Evolutionary conservation across 257 asterid species (phyloP).

Genomic region (Forsythia suspensa): DNA sequence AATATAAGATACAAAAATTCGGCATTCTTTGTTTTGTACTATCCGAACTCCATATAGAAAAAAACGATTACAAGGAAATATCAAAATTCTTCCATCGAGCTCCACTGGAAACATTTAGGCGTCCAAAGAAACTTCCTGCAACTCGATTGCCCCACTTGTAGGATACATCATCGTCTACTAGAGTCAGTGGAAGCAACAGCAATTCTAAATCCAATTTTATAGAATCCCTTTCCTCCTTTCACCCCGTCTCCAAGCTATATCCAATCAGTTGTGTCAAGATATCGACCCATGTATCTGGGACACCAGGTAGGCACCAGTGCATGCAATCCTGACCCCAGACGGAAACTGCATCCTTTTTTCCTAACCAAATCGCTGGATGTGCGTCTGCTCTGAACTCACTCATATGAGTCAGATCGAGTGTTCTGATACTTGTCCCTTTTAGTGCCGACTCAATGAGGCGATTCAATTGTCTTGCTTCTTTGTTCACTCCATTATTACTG

Average conservation of each 20-base stretch:
- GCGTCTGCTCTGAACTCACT: conserved; percentile 94
- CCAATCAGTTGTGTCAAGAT: conserved; percentile 64
- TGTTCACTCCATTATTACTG: conserved; percentile 71
- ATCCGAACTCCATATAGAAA: background rate
- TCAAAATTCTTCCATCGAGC: background rate
- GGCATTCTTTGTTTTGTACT: background rate
- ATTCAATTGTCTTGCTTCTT: conserved; percentile 76
- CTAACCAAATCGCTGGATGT: conserved; percentile 95
- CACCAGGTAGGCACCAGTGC: conserved; percentile 99
- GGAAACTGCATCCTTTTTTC: conserved; percentile 87
- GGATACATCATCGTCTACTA: background rate
- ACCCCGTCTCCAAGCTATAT: conserved; percentile 41
- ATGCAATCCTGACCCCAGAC: conserved; percentile 97
- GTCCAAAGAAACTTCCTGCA: background rate
- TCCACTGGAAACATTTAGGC: too few relatives aligned
- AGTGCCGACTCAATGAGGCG: conserved; percentile 58
- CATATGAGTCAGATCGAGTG: conserved; percentile 65
- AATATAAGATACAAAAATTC: background rate
- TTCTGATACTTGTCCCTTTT: conserved; percentile 51
- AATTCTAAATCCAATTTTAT: background rate
- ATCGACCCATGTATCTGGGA: conserved; percentile 98
- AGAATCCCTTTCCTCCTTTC: background rate
- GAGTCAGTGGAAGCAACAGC: background rate
- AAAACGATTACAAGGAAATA: background rate
- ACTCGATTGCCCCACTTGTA: background rate